Base-by-base conservation (phyloP, 2,329 filamentous ascomycete genomes). In the Colletotrichum lindemuthianum region DNA sequence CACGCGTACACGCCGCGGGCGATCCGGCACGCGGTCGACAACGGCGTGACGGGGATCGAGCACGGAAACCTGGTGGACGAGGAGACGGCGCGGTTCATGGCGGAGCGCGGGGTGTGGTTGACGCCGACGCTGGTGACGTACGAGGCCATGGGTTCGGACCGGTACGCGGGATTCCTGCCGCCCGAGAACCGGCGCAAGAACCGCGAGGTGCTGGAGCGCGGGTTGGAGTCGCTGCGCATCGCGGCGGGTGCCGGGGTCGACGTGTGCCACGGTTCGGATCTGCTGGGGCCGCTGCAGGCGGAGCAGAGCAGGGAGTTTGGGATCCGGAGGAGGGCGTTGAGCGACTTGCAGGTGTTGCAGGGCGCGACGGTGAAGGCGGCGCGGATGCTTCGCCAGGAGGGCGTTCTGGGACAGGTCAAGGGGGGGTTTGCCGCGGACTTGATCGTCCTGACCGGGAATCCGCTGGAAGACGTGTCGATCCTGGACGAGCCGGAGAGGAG, bases 71-170 rank as follows among this genome's bases (percentile, higher is more conserved):
- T 82, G 39, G 69, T 82, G 40, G 77, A 81, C 65, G 59, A 72
- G 11, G 73, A 78, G 39, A 82, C 81, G 3, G 81, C 84, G 0
- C 71, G 75, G 49, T 74, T 83, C 56, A 86, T 87, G 83, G 83
- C 80, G 0, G 75, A 79, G 65, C 79, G 77, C 50, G 76, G 75
- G 0, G 76, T 81, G 3, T 86, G 79, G 70, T 70, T 88, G 8
- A 87, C 84, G 1, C 85, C 85, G 1, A 87, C 84, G 0, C 75
- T 87, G 39, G 76, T 85, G 34, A 81, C 84, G 0, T 86, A 86
- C 70, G 71, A 81, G 15, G 77, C 78, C 33, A 83, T 85, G 79
- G 78, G 76, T 1, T 78, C 77, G 3, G 76, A 78, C 13, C 76
- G 77, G 13, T 84, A 79, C 60, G 69, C 72, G 8, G 75, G 70